These are phyloP conservation scores for Umbelopsis isabellina DNA, from an alignment of 192 early-diverging fungal genomes.

Conservation along the genomic window DNA sequence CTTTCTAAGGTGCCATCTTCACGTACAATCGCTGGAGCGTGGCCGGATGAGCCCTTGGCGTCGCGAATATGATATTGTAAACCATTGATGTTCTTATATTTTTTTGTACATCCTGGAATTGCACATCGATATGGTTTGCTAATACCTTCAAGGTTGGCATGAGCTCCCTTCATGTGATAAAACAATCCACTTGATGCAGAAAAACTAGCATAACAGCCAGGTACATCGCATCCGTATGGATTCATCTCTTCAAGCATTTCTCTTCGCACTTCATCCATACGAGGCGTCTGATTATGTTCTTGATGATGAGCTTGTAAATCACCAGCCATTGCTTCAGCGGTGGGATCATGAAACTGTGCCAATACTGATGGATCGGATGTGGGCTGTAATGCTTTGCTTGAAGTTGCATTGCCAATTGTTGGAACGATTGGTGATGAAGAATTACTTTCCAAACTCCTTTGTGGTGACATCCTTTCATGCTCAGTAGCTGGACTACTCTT, in stretches of 20 bases:
- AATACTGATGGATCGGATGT: conserved; percentile 33
- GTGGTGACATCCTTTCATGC: background rate
- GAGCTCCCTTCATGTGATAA: conserved; percentile 45
- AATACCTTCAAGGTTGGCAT: conserved; percentile 30
- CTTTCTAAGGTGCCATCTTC: conserved; percentile 5
- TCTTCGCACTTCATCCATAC: conserved; percentile 22
- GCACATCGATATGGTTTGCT: conserved; percentile 70
- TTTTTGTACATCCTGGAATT: conserved; percentile 65
- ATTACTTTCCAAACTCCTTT: background rate
- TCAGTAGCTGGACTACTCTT: conserved; percentile 11
- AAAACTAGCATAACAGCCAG: conserved; percentile 35
- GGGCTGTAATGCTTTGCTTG: background rate
- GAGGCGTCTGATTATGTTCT: background rate
- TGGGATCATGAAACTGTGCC: conserved; percentile 30
- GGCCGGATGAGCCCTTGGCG: conserved; percentile 45
- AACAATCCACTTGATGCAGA: conserved; percentile 39
- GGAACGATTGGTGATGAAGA: background rate
- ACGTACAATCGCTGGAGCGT: conserved; percentile 18
- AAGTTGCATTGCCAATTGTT: background rate
- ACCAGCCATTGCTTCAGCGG: background rate
- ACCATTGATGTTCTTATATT: conserved; percentile 87
- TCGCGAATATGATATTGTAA: conserved; percentile 78
- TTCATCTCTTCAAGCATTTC: conserved; percentile 24
- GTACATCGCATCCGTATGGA: conserved; percentile 45
- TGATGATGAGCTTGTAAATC: background rate